Evolutionary conservation across 1,284 basidiomycete species (phyloP), one percentile per base, ranked within the genome.

Genomic region (Malassezia nana): DNA sequence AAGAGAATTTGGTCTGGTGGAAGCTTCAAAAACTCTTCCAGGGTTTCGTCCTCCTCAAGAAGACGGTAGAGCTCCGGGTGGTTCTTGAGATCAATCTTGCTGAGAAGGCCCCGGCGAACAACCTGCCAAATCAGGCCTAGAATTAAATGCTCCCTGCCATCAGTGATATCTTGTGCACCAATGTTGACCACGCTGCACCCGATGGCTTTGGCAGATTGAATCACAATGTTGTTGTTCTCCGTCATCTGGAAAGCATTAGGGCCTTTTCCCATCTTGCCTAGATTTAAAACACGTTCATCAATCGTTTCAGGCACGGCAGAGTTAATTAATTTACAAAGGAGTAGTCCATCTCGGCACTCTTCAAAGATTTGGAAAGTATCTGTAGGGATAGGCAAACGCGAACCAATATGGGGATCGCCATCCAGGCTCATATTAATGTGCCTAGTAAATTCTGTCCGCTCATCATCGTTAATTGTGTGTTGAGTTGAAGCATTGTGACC

Each of bases 141-240:
- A 60, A 98, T 96, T 44, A 98, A 81, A 77, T 96, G 92, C 75
- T 98, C 92, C 55, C 87, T 80, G 7, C 92, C 91, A 60, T 95
- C 91, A 42, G 89, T 82, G 55, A 98, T 79, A 77, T 98, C 92
- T 18, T 83, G 81, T 0, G 92, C 86, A 31, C 94, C 92, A 63
- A 98, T 95, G 78, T 98, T 98, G 75, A 98, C 92, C 47, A 96
- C 90, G 7, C 87, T 91, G 75, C 94, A 95, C 31, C 92, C 92
- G 64, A 98, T 96, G 75, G 87, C 92, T 77, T 95, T 92, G 39
- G 92, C 84, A 29, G 94, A 98, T 9, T 88, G 87, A 76, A 98
- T 95, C 74, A 98, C 92, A 67, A 98, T 92, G 77, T 96, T 98
- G 80, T 98, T 96, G 80, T 98, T 98, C 76, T 98, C 92, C 0